phyloP scores from a whole-genome alignment of 2,329 filamentous ascomycete species.

The Aspergillus proliferans region DNA sequence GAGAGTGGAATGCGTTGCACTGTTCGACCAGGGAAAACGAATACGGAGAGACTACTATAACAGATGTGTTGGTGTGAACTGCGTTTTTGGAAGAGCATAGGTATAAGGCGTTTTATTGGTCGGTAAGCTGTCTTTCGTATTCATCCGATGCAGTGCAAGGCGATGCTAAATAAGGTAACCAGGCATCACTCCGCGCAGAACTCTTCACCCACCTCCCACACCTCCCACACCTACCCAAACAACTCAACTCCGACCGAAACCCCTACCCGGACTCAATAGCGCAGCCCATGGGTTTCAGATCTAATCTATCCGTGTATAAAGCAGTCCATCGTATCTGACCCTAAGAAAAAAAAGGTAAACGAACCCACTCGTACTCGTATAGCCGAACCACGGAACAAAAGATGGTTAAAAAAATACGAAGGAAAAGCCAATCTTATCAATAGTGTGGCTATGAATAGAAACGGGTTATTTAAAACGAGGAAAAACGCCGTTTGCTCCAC shows the following conservation, averaged over 20 bases:
- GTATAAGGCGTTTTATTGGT: slow-evolving; percentile 32
- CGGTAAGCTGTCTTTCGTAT: slow-evolving; percentile 20
- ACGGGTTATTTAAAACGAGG: no score
- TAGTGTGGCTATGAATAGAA: no score
- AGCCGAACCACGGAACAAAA: no score
- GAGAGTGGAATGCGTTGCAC: slow-evolving; percentile 34
- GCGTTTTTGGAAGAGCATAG: slow-evolving; percentile 37
- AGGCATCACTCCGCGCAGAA: slow-evolving; percentile 13
- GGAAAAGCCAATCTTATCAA: no score
- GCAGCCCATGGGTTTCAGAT: slow-evolving; percentile 33
- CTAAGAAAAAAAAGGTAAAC: neutral
- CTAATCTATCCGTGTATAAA: slow-evolving; percentile 37
- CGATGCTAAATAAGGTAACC: neutral
- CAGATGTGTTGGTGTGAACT: slow-evolving; percentile 41
- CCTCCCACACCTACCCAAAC: slow-evolving; percentile 25
- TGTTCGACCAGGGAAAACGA: slow-evolving; percentile 36
- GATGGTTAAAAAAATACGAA: no score
- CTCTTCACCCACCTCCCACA: slow-evolving; percentile 26
- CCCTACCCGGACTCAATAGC: slow-evolving; percentile 27
- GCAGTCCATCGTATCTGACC: slow-evolving; percentile 30
- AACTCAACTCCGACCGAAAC: slow-evolving; percentile 26
- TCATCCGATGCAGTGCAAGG: slow-evolving; percentile 13
- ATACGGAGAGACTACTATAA: slow-evolving; percentile 35
- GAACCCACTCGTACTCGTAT: no score
- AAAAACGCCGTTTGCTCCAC: no score